Percentiles rank a stretch among this genome's conserved stretches.
These are phyloP conservation scores for Erysimum cheiri DNA, from an alignment of 441 rosid species.

Conservation along the genomic window DNA sequence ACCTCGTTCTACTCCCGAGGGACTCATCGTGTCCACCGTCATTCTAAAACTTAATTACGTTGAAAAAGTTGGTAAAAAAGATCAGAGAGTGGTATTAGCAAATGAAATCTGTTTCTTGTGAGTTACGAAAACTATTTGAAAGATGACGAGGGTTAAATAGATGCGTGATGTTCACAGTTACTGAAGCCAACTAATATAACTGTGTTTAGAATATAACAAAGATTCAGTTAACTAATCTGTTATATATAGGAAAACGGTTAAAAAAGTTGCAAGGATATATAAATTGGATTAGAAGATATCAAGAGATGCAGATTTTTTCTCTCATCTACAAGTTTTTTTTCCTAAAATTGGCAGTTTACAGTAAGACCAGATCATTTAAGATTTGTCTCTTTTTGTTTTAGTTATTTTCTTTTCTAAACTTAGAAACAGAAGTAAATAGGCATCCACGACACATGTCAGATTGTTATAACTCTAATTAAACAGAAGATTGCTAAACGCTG, in stretches of 20 bases:
- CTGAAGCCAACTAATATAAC: slow-evolving; percentile 1
- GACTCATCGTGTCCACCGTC: slow-evolving; percentile 9
- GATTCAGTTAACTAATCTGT: neutral
- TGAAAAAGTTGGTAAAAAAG: neutral
- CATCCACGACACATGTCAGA: neutral
- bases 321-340: neutral
- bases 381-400: neutral
- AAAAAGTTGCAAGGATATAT: neutral
- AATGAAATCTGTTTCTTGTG: slow-evolving; percentile 11
- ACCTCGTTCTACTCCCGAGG: slow-evolving; percentile 38
- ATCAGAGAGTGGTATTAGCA: neutral
- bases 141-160: slow-evolving; percentile 28
- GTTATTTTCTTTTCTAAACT: neutral
- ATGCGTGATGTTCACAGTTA: slow-evolving; percentile 5
- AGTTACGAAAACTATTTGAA: neutral
- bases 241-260: neutral
- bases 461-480: neutral
- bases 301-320: neutral
- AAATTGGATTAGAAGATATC: slow-evolving; percentile 21
- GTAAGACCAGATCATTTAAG: slow-evolving; percentile 4
- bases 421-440: neutral
- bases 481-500: too few relatives aligned
- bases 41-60: neutral
- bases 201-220: neutral
- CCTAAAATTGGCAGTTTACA: slow-evolving; percentile 1